Evolutionary conservation across 78 protist genomes (phyloP).

Genomic region (Emiliania huxleyi): DNA sequence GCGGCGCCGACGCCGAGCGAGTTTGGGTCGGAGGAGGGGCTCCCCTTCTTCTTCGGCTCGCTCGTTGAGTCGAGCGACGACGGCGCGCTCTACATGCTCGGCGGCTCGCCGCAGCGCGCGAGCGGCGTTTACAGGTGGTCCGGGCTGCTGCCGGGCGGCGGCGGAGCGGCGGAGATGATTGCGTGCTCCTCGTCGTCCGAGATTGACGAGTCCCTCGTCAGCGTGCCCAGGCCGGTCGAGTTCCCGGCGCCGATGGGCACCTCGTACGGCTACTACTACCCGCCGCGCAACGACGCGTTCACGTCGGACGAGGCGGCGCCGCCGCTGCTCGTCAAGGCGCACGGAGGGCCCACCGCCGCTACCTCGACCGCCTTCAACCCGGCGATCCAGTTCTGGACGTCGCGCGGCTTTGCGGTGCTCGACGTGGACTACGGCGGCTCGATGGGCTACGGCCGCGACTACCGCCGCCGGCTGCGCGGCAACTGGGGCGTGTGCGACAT

Average conservation of each 20-base stretch:
- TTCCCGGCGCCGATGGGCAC: background rate
- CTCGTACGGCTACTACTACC: background rate
- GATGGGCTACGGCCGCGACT: constrained; percentile 60
- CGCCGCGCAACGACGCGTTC: background rate
- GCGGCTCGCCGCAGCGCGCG: background rate
- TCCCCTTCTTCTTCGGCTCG: background rate
- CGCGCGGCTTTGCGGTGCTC: constrained; percentile 39
- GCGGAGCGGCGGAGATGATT: background rate
- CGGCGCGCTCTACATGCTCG: background rate
- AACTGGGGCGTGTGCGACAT: constrained; percentile 59
- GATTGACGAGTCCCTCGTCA: background rate
- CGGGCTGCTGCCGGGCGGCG: background rate
- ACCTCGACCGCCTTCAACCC: constrained; percentile 11
- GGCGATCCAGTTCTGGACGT: constrained; percentile 46
- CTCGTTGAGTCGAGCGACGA: too few species aligned
- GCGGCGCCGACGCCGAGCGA: too few species aligned
- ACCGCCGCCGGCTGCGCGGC: constrained; percentile 40
- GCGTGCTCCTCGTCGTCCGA: too few species aligned
- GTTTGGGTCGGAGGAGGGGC: background rate
- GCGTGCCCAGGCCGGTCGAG: background rate
- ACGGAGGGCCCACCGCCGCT: constrained; percentile 54
- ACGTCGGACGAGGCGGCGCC: background rate
- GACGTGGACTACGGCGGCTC: constrained; percentile 43
- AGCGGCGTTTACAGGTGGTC: background rate
- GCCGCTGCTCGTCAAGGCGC: constrained; percentile 48